phyloP scores from a whole-genome alignment of 768 basidiomycete species.

The Termitomyces titanicus region DNA sequence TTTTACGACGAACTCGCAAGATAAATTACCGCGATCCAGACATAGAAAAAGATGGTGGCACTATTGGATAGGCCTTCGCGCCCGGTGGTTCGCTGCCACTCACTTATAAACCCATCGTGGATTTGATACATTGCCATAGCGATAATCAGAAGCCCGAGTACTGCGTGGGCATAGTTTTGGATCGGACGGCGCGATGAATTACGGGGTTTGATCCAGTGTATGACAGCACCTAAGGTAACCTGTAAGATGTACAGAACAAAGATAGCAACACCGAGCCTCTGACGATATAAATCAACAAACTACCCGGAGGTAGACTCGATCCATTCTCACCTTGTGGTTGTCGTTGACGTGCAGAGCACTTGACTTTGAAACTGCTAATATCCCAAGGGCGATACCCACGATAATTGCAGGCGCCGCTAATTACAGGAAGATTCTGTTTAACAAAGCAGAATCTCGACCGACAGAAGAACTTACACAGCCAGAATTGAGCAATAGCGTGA shows the following conservation, averaged over 20 bases:
- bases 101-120: slow-evolving; percentile 38
- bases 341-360: slow-evolving; percentile 37
- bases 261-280: slow-evolving; percentile 49
- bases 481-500: slow-evolving; percentile 50
- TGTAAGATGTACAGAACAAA: slow-evolving; percentile 50
- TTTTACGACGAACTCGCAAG: neutral
- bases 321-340: slow-evolving; percentile 40
- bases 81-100: slow-evolving; percentile 49
- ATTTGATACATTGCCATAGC: slow-evolving; percentile 49
- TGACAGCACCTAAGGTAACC: slow-evolving; percentile 43
- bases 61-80: slow-evolving; percentile 31
- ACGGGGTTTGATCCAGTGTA: slow-evolving; percentile 50
- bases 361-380: slow-evolving; percentile 32
- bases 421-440: neutral
- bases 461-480: slow-evolving; percentile 30
- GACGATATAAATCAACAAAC: neutral
- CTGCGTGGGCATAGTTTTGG: slow-evolving; percentile 57
- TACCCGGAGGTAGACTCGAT: neutral
- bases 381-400: slow-evolving; percentile 41
- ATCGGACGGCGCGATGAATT: slow-evolving; percentile 33
- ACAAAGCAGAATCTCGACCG: slow-evolving; percentile 11
- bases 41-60: slow-evolving; percentile 39
- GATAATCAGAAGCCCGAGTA: slow-evolving; percentile 49
- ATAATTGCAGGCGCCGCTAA: slow-evolving; percentile 42
- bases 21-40: slow-evolving; percentile 45